Conservation (phyloP, 768 basidiomycete species). For the Suillus bovinus region DNA sequence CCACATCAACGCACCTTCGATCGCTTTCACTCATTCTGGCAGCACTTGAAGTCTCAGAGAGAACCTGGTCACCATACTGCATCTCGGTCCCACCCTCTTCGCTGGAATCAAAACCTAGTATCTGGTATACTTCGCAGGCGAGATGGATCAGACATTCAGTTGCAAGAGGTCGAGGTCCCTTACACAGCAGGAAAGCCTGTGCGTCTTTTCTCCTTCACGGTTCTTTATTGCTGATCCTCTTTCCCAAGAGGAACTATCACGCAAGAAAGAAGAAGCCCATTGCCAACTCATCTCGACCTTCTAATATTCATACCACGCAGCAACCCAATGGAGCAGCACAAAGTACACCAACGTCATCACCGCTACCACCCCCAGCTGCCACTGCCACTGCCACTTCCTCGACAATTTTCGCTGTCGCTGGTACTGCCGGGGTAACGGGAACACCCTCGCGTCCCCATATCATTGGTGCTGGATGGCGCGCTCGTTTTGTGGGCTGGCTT, state of each 20-base stretch:
- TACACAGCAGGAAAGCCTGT: neutral
- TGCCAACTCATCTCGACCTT: neutral
- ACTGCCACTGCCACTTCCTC: neutral
- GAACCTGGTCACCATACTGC: neutral
- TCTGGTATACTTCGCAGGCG: neutral
- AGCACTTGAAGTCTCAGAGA: neutral
- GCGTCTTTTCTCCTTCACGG: neutral
- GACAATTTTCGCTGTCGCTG: neutral
- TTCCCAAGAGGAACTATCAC: neutral
- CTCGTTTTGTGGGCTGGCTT: neutral
- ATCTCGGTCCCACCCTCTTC: neutral
- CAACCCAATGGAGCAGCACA: neutral
- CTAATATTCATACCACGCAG: neutral
- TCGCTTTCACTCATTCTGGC: neutral
- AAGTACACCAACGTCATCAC: neutral
- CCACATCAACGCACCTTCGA: neutral
- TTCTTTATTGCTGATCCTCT: neutral
- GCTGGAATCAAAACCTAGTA: neutral
- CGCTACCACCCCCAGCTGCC: neutral
- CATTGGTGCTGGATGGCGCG: neutral
- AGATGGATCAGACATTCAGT: neutral
- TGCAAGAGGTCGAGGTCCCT: neutral
- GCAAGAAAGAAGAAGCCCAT: neutral
- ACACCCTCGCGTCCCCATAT: neutral
- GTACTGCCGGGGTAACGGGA: neutral